Conservation (phyloP, 2,329 filamentous ascomycete species). For the Ophiostoma novo-ulmi region DNA sequence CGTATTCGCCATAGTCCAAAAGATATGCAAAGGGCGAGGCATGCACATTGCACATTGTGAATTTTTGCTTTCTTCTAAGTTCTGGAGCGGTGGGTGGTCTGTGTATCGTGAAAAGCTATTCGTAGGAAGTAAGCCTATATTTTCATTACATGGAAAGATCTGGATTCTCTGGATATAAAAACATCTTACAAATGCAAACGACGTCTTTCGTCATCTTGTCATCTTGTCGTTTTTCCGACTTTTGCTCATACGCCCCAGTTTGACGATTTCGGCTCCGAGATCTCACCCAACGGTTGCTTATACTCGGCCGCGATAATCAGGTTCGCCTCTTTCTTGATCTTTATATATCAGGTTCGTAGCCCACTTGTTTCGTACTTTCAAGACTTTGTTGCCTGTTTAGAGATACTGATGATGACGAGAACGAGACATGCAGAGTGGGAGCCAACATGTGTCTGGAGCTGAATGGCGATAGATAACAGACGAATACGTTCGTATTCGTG, state of each 20-base stretch:
- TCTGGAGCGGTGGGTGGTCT: neutral
- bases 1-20: neutral
- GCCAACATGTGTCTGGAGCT: neutral
- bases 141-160: too few relatives aligned
- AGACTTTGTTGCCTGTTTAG: neutral
- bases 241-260: neutral
- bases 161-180: neutral
- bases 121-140: too few relatives aligned
- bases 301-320: neutral
- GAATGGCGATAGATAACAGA: conserved; percentile 1
- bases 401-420: neutral
- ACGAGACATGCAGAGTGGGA: neutral
- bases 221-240: neutral
- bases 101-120: neutral
- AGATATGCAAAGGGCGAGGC: neutral
- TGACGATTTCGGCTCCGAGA: neutral
- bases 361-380: neutral
- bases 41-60: neutral
- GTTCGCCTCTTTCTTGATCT: neutral
- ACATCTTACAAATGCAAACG: neutral
- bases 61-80: neutral
- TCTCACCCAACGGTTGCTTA: neutral
- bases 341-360: too few relatives aligned
- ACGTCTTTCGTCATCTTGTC: neutral
- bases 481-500: conserved; percentile 1